phyloP scores from a whole-genome alignment of 202 grass and related monocot genomes.

The Eragrostis tef region DNA sequence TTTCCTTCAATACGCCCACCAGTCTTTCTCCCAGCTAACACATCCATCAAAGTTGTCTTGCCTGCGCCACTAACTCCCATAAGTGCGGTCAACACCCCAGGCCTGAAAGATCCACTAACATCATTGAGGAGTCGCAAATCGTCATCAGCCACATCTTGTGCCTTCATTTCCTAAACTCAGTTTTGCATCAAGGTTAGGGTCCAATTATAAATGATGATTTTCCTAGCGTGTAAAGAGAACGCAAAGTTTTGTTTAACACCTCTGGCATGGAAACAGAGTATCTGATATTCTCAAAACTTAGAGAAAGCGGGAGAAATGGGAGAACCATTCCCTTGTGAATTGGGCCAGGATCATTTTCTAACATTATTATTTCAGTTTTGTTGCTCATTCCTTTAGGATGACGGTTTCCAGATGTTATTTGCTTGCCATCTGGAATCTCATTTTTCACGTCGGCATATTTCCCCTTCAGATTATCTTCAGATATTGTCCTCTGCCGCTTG shows the following conservation, averaged over 20 bases:
- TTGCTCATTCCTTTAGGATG: constrained; percentile 29
- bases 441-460: constrained; percentile 66
- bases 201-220: not conserved
- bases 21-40: constrained; percentile 74
- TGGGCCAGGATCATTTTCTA: constrained; percentile 39
- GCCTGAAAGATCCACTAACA: constrained; percentile 68
- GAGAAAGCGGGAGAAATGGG: constrained; percentile 63
- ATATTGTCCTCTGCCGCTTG: constrained; percentile 26
- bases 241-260: constrained; percentile 40
- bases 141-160: constrained; percentile 69
- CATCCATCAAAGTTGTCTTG: constrained; percentile 86
- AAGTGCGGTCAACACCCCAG: constrained; percentile 69
- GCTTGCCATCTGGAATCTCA: constrained; percentile 50
- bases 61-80: constrained; percentile 81
- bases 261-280: constrained; percentile 84
- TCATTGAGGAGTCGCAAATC: constrained; percentile 67
- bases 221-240: not conserved
- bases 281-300: constrained; percentile 70
- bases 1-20: constrained; percentile 74
- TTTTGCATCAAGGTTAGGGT: constrained; percentile 29
- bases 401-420: constrained; percentile 41
- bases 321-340: constrained; percentile 77
- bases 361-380: constrained; percentile 7
- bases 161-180: constrained; percentile 82
- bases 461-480: constrained; percentile 67